These are phyloP conservation scores for Malbranchea zuffiana DNA, from an alignment of 2,329 filamentous ascomycete genomes.

Conservation along the genomic window DNA sequence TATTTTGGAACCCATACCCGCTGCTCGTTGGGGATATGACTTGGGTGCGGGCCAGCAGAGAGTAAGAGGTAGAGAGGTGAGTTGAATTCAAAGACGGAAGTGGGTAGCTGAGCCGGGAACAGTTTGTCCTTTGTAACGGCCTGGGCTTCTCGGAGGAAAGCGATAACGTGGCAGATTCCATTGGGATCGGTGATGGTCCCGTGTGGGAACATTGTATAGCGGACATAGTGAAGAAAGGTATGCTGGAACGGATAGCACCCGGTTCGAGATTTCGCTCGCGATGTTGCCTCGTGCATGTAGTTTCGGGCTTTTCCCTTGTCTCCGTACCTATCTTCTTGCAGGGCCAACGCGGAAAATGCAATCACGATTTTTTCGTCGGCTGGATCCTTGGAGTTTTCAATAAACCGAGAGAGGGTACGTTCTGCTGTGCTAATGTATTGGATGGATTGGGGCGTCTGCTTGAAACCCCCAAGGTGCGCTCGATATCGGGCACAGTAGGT, in stretches of 20 bases:
- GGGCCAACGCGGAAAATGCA: conserved; percentile 27
- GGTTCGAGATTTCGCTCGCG: conserved; percentile 23
- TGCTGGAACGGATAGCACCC: conserved; percentile 20
- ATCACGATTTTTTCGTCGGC: conserved; percentile 24
- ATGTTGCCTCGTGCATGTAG: conserved; percentile 25
- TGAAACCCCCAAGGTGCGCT: conserved; percentile 19
- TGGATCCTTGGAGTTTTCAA: conserved; percentile 16
- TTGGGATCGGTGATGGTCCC: conserved; percentile 12
- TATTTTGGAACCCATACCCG: conserved; percentile 30
- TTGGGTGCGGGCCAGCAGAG: conserved; percentile 33
- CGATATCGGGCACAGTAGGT: conserved; percentile 31
- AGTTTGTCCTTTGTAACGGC: conserved; percentile 25
- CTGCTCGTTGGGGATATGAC: conserved; percentile 26
- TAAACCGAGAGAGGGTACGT: conserved; percentile 22
- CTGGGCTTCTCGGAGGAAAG: conserved; percentile 28
- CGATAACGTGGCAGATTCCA: conserved; percentile 23
- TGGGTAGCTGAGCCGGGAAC: conserved; percentile 16
- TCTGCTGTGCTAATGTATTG: conserved; percentile 21
- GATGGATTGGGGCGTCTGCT: conserved; percentile 20
- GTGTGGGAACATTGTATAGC: conserved; percentile 22
- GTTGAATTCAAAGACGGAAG: conserved; percentile 26
- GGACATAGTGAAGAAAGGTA: conserved; percentile 27
- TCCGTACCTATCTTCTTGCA: conserved; percentile 32
- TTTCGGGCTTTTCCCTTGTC: conserved; percentile 19
- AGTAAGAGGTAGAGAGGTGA: conserved; percentile 30